Percentiles rank a stretch among this genome's conserved stretches.
phyloP scores from a whole-genome alignment of 1,284 basidiomycete species.

The Fomes fomentarius region DNA sequence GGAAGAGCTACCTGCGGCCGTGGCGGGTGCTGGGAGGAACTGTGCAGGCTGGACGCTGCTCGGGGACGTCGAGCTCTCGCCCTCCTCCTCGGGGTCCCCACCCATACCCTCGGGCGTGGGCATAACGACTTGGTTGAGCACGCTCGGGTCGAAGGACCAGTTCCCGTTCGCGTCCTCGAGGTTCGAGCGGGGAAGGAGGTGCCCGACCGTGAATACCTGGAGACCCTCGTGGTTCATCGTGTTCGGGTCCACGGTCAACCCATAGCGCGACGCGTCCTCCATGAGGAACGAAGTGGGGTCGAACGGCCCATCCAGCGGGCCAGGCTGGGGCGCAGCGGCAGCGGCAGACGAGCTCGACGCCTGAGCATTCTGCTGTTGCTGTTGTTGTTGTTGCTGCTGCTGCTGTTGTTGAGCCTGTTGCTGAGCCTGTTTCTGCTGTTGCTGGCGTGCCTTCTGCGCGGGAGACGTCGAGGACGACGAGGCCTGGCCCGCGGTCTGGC shows the following conservation, averaged over 20 bases:
- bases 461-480: conserved; percentile 15
- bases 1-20: too few species aligned
- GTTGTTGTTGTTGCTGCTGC: conserved; percentile 29
- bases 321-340: background rate
- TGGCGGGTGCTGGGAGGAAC: too few species aligned
- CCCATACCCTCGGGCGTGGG: conserved; percentile 37
- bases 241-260: conserved; percentile 25
- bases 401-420: conserved; percentile 13
- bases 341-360: background rate
- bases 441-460: conserved; percentile 18
- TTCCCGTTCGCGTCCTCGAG: conserved; percentile 58
- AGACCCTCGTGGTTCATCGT: conserved; percentile 60
- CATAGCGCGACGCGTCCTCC: conserved; percentile 27
- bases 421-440: conserved; percentile 10
- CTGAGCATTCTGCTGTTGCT: conserved; percentile 11
- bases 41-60: conserved; percentile 22
- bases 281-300: conserved; percentile 44
- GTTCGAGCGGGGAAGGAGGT: conserved; percentile 64
- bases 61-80: conserved; percentile 25
- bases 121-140: conserved; percentile 35
- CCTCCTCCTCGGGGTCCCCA: conserved; percentile 34
- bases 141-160: conserved; percentile 54
- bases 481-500: conserved; percentile 19
- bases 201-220: conserved; percentile 83
- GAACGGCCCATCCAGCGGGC: conserved; percentile 23